These are phyloP conservation scores for Castanea sativa DNA, from an alignment of 306 rosid genomes.

Conservation along the genomic window DNA sequence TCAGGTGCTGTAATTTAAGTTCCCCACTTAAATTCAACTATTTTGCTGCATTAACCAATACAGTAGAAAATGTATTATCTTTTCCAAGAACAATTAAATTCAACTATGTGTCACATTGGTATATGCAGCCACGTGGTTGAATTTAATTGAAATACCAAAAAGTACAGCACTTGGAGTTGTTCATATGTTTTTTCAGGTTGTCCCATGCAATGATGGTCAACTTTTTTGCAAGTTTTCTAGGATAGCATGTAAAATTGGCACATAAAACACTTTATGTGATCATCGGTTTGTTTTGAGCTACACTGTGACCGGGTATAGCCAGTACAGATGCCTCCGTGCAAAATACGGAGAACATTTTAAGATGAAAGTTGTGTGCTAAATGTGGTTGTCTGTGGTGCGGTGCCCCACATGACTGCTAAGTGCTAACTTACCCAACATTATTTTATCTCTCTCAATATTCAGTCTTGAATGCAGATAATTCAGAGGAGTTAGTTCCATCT, in stretches of 20 bases:
- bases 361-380: neutral
- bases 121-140: no score
- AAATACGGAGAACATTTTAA: neutral
- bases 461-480: conserved; percentile 40
- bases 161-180: no score
- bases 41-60: no score
- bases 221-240: neutral
- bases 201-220: neutral
- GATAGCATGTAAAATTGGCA: no score
- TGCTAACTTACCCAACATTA: conserved; percentile 6
- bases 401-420: neutral
- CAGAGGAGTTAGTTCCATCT: conserved; percentile 53
- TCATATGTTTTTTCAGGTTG: neutral
- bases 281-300: neutral
- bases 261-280: neutral
- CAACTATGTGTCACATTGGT: no score
- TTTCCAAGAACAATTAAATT: no score
- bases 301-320: no score
- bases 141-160: no score
- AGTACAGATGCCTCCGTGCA: no score
- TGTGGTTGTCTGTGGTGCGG: conserved; percentile 4
- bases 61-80: no score
- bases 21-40: no score
- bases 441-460: neutral
- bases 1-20: no score